phyloP scores from a whole-genome alignment of 208 protist genomes.

The Trypanosoma theileri region DNA sequence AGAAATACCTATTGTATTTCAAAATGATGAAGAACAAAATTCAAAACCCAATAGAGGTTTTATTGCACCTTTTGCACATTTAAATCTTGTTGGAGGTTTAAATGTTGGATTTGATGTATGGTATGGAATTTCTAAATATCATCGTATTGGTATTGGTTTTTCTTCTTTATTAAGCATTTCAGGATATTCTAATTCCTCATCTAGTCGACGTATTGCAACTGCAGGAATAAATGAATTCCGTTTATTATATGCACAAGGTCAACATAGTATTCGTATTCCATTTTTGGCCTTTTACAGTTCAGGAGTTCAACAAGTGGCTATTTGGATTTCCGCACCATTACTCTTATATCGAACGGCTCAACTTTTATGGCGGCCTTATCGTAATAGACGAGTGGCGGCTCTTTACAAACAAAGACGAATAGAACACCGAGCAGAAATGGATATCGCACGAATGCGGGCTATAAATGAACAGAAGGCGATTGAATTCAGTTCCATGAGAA shows the following conservation, averaged over 20 bases:
- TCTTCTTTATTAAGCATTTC: slow-evolving; percentile 55
- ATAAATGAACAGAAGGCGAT: slow-evolving; percentile 72
- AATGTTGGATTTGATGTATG: slow-evolving; percentile 50
- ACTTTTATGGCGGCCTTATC: slow-evolving; percentile 55
- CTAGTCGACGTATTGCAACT: slow-evolving; percentile 33
- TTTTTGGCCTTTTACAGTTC: slow-evolving; percentile 66
- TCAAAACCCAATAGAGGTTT: too few species aligned
- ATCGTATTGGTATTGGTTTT: slow-evolving; percentile 69
- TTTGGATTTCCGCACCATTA: slow-evolving; percentile 65
- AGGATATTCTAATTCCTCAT: slow-evolving; percentile 41
- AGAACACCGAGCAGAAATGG: slow-evolving; percentile 69
- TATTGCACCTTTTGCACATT: too few species aligned
- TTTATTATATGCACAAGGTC: slow-evolving; percentile 67
- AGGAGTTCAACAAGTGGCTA: slow-evolving; percentile 37
- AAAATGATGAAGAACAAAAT: slow-evolving; percentile 3
- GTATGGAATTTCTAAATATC: slow-evolving; percentile 49
- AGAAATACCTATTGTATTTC: slow-evolving; percentile 36
- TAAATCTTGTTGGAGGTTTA: too few species aligned
- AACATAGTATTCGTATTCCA: slow-evolving; percentile 70
- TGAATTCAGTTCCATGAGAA: slow-evolving; percentile 44
- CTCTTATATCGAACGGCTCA: slow-evolving; percentile 49
- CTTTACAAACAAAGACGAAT: slow-evolving; percentile 52
- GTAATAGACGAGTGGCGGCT: slow-evolving; percentile 35
- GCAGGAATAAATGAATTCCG: slow-evolving; percentile 64
- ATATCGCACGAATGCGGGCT: slow-evolving; percentile 66